Base-by-base conservation (phyloP, 1,284 basidiomycete species). In the Omphalotus olearius region DNA sequence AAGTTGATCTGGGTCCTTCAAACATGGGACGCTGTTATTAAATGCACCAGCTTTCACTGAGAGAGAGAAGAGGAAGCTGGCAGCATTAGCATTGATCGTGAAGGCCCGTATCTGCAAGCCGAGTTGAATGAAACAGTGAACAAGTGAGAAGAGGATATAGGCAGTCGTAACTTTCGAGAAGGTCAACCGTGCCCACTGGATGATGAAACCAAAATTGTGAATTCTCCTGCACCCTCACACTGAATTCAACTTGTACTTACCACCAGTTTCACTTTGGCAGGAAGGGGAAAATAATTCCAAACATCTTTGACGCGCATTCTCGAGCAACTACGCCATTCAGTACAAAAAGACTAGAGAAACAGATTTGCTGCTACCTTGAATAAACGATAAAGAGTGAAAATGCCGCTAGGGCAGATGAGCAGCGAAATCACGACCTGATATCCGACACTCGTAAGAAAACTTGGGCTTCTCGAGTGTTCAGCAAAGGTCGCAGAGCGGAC, bases 81-180 rank as follows among this genome's bases (percentile, higher is more conserved):
- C 77, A 4, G 85, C 83, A 41, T 74, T 60, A 7, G 74, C 74
- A 59, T 89, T 89, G 66, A 80, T 78, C 18, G 71, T 71, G 68
- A 83, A 85, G 14, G 83, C 86, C 55, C 77, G 76, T 47, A 74
- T 75, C 67, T 90, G 88, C 54, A 91, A 73, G 37, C 77, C 70
- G 56, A 89, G 70, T 66, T 90, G 88, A 55, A 88, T 62, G 55
- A 78, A 57, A 60, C 84, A 88, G 63, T 89, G 84, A 52, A 80
- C 50, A 50, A 85, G 52, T 30, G 87, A 84, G 64, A 88, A 85
- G 45, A 74, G 52, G 63, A 88, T 80, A 64, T 88, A 91, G 60
- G 80, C 61, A 55, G 74, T 72, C 33, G 85, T 83, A 50, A 86
- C 71, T 47, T 74, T 75, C 48, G 86, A 85, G 63, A 83, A 79